Base-by-base conservation (phyloP, 2,329 filamentous ascomycete species). In the Fusarium cicatricum region DNA sequence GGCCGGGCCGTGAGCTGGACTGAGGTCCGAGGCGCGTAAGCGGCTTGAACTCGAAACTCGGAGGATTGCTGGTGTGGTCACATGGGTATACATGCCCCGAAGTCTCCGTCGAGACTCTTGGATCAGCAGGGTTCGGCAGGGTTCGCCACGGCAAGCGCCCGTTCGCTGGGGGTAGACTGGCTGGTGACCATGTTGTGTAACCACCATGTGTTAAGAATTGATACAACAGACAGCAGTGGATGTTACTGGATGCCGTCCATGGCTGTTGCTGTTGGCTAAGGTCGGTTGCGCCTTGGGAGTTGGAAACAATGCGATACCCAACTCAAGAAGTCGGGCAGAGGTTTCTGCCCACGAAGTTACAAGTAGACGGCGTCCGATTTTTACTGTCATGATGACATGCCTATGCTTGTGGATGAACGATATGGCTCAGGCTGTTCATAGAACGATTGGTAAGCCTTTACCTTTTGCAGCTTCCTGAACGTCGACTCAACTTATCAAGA, bases 1-100 rank as follows among this genome's bases (percentile, higher is more conserved):
- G 66, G 60, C 64, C 66, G 66, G 62, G 54, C 66, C 66, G 66
- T 65, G 52, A 57, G 60, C 59, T 64, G 55, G 57, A 44, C 49
- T 31, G 43, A 50, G 46, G 46, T 48, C 28, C 19, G 40, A 14
- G 12, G 12, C 29, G 11, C 29, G 11, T 29, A 45, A 37, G 49
- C 48, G n/a, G 39, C 41, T 32, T 38, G 38, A 41, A 36, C 38
- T 43, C 16, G 47, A 58, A 58, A 43, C 41, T 44, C 43, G 52
- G 52, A 59, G 52, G 54, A 56, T 56, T 59, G 55, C 11, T 55
- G 44, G 43, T 59, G 54, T 58, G 51, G 54, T 42, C 48, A 52
- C 54, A 59, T 52, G 52, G 57, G 43, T 43, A 58, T 58, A 46
- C 49, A 50, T 55, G 52, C 39, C 39, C 52, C 47, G 48, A 55